A percentile compares a stretch with the other conserved stretches of the same genome.
phyloP scores from a whole-genome alignment of 257 asterid genomes.

The Solanum arcanum region DNA sequence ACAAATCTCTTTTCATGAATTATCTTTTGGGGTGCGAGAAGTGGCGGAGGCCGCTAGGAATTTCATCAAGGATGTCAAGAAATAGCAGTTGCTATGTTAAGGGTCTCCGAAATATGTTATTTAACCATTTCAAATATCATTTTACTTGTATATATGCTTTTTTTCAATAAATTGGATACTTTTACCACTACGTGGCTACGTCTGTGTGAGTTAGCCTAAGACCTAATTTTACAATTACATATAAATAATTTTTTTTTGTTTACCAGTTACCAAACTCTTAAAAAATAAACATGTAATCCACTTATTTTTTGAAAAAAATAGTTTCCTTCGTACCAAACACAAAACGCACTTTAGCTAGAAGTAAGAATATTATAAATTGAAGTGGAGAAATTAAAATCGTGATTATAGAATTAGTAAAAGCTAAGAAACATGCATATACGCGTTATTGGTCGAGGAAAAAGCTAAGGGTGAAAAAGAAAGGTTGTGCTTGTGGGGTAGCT shows the following conservation, averaged over 20 bases:
- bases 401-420: not conserved
- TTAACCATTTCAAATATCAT: too few species aligned
- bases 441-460: not conserved
- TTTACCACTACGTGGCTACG: too few species aligned
- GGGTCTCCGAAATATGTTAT: too few species aligned
- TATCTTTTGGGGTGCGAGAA: not conserved
- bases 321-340: not conserved
- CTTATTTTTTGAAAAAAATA: not conserved
- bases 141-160: too few species aligned
- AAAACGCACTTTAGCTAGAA: not conserved
- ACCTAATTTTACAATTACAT: not conserved
- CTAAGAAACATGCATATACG: not conserved
- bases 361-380: not conserved
- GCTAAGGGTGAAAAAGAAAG: not conserved
- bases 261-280: not conserved
- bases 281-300: not conserved
- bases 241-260: not conserved
- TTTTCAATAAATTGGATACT: too few species aligned
- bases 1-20: too few species aligned
- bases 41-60: too few species aligned
- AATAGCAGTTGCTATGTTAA: too few species aligned
- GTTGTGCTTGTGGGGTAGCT: conserved; percentile 4
- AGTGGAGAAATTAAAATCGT: not conserved
- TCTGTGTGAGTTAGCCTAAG: too few species aligned
- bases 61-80: too few species aligned